Evolutionary conservation across 805 yeast genomes (phyloP).

Genomic region (Novakomyces olei): DNA sequence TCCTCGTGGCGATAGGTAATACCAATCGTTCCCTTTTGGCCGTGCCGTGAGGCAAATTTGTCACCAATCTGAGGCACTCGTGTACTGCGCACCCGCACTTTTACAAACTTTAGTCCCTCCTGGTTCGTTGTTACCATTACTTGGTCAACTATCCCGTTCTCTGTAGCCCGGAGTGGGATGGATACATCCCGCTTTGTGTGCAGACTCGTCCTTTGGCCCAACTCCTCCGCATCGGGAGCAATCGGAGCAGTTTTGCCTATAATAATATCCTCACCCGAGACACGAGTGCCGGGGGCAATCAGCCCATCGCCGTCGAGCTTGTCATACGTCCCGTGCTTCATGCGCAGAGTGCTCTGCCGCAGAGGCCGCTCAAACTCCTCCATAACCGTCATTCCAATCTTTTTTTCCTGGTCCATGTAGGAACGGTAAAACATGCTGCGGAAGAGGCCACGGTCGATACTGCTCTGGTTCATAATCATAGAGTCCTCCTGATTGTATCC

Average conservation of each 20-base stretch:
- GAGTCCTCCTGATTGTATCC: conserved; percentile 99
- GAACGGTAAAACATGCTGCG: conserved; percentile 90
- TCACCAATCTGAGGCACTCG: conserved; percentile 98
- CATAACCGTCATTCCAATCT: conserved; percentile 94
- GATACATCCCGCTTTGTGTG: conserved; percentile 98
- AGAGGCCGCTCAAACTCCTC: conserved; percentile 96
- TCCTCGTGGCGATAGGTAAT: conserved; percentile 95
- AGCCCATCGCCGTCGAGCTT: conserved; percentile 96
- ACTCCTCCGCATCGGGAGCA: conserved; percentile 96
- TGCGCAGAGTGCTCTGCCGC: conserved; percentile 76
- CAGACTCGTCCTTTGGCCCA: conserved; percentile 95
- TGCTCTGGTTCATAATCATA: conserved; percentile 96
- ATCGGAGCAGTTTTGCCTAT: conserved; percentile 98
- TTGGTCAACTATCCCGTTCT: conserved; percentile 95
- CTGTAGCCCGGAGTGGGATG: conserved; percentile 88
- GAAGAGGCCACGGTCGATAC: conserved; percentile 90
- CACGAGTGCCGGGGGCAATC: conserved; percentile 95
- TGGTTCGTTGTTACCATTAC: conserved; percentile 91
- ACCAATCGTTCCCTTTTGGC: conserved; percentile 99
- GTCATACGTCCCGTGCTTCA: conserved; percentile 96
- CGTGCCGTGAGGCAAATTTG: conserved; percentile 97
- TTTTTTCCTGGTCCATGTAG: conserved; percentile 94
- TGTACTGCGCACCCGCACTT: conserved; percentile 97
- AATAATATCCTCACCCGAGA: conserved; percentile 94
- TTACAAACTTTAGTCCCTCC: conserved; percentile 92